A percentile compares a stretch with the other conserved stretches of the same genome.
These are phyloP conservation scores for Luvunga scandens DNA, from an alignment of 345 rosid species.

Conservation along the genomic window DNA sequence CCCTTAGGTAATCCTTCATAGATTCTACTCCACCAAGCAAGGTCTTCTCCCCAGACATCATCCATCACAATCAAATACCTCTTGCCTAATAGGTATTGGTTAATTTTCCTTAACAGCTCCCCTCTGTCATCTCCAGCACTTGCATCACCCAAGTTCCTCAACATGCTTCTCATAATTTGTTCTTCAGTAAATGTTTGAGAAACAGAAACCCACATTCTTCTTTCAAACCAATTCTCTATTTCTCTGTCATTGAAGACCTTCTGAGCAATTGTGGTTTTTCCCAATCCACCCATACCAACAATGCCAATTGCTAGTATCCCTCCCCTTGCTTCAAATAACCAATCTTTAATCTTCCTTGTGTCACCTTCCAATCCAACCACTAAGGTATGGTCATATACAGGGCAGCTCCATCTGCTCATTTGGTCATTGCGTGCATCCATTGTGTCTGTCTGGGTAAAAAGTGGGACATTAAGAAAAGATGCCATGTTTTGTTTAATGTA, in stretches of 20 bases:
- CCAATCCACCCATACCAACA: slow-evolving; percentile 34
- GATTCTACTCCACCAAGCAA: slow-evolving; percentile 41
- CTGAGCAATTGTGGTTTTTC: slow-evolving; percentile 32
- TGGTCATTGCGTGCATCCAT: background rate
- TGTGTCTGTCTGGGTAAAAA: slow-evolving; percentile 3
- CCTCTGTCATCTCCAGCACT: slow-evolving; percentile 16
- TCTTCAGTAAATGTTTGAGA: slow-evolving; percentile 29
- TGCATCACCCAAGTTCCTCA: slow-evolving; percentile 26
- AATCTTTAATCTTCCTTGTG: slow-evolving; percentile 23
- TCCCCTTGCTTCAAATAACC: slow-evolving; percentile 17
- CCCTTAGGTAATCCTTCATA: slow-evolving; percentile 24
- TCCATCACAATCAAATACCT: slow-evolving; percentile 28
- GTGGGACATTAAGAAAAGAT: background rate
- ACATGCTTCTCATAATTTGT: slow-evolving; percentile 23
- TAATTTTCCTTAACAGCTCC: slow-evolving; percentile 26
- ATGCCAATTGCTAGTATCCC: slow-evolving; percentile 19
- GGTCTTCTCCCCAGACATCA: slow-evolving; percentile 40
- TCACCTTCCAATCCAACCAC: slow-evolving; percentile 28
- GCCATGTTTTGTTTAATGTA: background rate
- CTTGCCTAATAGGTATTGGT: slow-evolving; percentile 12
- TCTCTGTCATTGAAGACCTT: slow-evolving; percentile 17
- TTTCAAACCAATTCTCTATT: slow-evolving; percentile 17
- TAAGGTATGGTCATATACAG: slow-evolving; percentile 14
- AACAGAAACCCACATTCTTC: slow-evolving; percentile 30
- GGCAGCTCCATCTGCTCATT: slow-evolving; percentile 16